Base-by-base conservation (phyloP, 805 yeast genomes). In the Teunomyces tritomae region DNA sequence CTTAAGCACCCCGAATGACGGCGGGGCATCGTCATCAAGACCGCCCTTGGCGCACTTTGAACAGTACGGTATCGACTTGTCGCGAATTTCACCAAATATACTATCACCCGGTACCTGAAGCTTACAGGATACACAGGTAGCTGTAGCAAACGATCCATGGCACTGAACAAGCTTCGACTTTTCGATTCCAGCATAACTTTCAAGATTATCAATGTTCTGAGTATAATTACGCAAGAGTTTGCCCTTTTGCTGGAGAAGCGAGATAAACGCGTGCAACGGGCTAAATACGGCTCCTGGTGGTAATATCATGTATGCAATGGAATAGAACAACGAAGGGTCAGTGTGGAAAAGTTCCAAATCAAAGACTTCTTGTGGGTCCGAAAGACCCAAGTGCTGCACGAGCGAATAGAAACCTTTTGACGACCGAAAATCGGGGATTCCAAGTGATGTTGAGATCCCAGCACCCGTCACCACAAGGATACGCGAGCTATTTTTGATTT, bases 111-210 rank as follows among this genome's bases (percentile, higher is more conserved):
- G 78, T 5, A 83, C 80, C 59, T 76, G 70, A 61, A 78, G 78
- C 43, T 79, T 76, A 63, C 97, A 90, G 2, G 91, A 83, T 30
- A 83, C 74, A 61, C 97, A 90, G 3, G 90, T 81, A 7, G 96
- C 97, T 0, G 80, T 78, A 0, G 95, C 96, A 66, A 90, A 90
- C 2, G 96, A 87, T 1, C 97, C 97, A 66, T 90, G 97, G 61
- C 97, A 90, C 65, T 89, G 96, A 20, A 90, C 86, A 52, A 87
- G 63, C 56, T 82, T 83, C 6, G 84, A 88, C 1, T 75, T 65
- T 6, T 71, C 63, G 6, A 90, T 76, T 3, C 96, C 96, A 0
- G 87, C 96, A 53, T 81, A 79, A n/a, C 80, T 78, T 67, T 89
- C 96, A 52, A 90, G 64, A 59, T 90, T 89, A 64, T 90, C 97